These are phyloP conservation scores for Vitis labrusca DNA, from an alignment of 164 flowering plant genomes.

Conservation along the genomic window DNA sequence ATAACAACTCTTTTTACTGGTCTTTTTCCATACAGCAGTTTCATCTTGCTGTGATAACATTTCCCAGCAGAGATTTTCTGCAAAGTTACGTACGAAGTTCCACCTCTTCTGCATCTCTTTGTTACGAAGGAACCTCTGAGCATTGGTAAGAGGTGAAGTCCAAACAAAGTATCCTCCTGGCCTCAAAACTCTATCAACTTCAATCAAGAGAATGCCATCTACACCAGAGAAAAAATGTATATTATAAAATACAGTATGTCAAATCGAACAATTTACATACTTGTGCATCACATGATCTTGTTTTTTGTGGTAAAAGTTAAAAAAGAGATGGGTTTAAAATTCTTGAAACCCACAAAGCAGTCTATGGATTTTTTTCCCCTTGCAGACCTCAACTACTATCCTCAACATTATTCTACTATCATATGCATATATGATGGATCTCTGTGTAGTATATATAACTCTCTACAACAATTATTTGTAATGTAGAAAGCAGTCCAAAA, in stretches of 20 bases:
- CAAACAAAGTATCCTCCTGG: slow-evolving; percentile 99
- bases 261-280: not conserved
- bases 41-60: slow-evolving; percentile 92
- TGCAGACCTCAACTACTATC: too few species aligned
- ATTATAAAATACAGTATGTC: not conserved
- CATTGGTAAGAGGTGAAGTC: slow-evolving; percentile 86
- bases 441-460: too few species aligned
- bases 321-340: too few species aligned
- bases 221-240: slow-evolving; percentile 22
- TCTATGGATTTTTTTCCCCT: too few species aligned
- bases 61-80: slow-evolving; percentile 84
- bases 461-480: too few species aligned
- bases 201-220: slow-evolving; percentile 83
- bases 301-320: too few species aligned
- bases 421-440: too few species aligned
- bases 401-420: too few species aligned
- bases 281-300: too few species aligned
- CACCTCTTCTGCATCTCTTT: slow-evolving; percentile 72
- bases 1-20: slow-evolving; percentile 67
- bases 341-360: too few species aligned
- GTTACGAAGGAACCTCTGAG: slow-evolving; percentile 46
- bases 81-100: slow-evolving; percentile 57
- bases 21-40: slow-evolving; percentile 95
- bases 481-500: too few species aligned
- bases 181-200: slow-evolving; percentile 86